Evolutionary conservation across 805 yeast genomes (phyloP).

Genomic region (Lachancea cidri): DNA sequence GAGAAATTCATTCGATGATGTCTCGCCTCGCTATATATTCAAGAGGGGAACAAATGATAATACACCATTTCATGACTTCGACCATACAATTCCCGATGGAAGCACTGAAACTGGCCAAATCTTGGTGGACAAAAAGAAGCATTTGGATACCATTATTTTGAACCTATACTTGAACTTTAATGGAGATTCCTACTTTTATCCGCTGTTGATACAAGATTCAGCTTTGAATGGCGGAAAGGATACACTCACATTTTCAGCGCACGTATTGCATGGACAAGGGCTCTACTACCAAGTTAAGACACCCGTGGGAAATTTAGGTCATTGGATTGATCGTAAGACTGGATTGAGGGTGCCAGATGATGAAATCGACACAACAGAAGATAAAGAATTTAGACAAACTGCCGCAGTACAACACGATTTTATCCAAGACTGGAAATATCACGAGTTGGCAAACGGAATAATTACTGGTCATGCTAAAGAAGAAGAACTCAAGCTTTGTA

Average conservation of each 20-base stretch:
- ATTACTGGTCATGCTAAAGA: constrained; percentile 11
- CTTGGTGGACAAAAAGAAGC: constrained; percentile 54
- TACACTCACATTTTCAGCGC: constrained; percentile 63
- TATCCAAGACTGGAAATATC: constrained; percentile 43
- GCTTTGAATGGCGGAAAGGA: constrained; percentile 82
- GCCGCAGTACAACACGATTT: constrained; percentile 79
- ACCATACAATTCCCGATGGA: constrained; percentile 63
- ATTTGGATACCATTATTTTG: constrained; percentile 52
- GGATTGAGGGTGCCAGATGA: constrained; percentile 20
- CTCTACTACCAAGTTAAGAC: constrained; percentile 44
- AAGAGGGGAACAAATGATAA: constrained; percentile 25
- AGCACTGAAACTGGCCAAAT: constrained; percentile 71
- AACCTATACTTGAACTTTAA: constrained; percentile 60
- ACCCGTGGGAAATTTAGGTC: constrained; percentile 36
- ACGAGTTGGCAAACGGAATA: constrained; percentile 14
- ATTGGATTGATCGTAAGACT: constrained; percentile 23
- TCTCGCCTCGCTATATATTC: constrained; percentile 28
- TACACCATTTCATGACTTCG: constrained; percentile 52
- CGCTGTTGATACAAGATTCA: constrained; percentile 64
- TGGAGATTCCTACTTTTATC: constrained; percentile 67
- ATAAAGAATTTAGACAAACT: constrained; percentile 48
- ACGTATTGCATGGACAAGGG: constrained; percentile 34
- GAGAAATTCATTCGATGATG: constrained; percentile 34
- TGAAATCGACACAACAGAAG: background rate
- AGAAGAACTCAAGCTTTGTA: constrained; percentile 5